Evolutionary conservation across 164 flowering plant genomes (phyloP).

Genomic region (Liriodendron chinense): DNA sequence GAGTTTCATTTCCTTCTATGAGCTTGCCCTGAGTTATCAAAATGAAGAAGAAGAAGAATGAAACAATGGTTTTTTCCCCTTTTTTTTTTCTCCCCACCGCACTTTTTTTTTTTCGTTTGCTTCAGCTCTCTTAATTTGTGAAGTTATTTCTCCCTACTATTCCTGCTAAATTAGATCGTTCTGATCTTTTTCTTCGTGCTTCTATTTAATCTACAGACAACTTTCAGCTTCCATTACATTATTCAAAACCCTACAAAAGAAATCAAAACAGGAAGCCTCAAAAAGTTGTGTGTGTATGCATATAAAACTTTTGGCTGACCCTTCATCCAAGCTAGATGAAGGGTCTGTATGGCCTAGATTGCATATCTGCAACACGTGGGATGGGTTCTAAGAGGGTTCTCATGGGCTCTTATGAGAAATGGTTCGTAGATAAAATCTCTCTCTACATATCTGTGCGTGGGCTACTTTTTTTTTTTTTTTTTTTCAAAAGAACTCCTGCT

Average conservation of each 20-base stretch:
- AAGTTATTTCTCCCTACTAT: slow-evolving; percentile 6
- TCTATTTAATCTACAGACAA: neutral
- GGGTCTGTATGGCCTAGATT: too few species aligned
- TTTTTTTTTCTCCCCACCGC: slow-evolving; percentile 7
- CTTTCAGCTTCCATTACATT: slow-evolving; percentile 15
- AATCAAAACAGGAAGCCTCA: neutral
- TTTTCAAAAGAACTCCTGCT: neutral
- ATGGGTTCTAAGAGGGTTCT: too few species aligned
- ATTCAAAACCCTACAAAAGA: slow-evolving; percentile 4
- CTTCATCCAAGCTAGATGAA: too few species aligned
- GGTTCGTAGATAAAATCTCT: neutral
- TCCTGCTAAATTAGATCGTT: slow-evolving; percentile 20
- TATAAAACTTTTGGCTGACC: too few species aligned
- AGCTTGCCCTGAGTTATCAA: slow-evolving; percentile 13
- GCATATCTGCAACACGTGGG: too few species aligned
- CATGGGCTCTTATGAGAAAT: neutral
- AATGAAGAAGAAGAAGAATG: slow-evolving; percentile 11
- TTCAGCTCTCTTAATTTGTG: neutral
- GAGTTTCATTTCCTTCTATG: slow-evolving; percentile 23
- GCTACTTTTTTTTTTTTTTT: neutral
- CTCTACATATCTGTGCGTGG: too few species aligned
- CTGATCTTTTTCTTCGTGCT: slow-evolving; percentile 18
- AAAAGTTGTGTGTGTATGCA: too few species aligned
- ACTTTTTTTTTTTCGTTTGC: neutral
- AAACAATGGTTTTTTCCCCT: neutral